A percentile compares a stretch with the other conserved stretches of the same genome.
These are phyloP conservation scores for Saccharomyces hybrid DNA, from an alignment of 1,139 yeast species.

Conservation along the genomic window DNA sequence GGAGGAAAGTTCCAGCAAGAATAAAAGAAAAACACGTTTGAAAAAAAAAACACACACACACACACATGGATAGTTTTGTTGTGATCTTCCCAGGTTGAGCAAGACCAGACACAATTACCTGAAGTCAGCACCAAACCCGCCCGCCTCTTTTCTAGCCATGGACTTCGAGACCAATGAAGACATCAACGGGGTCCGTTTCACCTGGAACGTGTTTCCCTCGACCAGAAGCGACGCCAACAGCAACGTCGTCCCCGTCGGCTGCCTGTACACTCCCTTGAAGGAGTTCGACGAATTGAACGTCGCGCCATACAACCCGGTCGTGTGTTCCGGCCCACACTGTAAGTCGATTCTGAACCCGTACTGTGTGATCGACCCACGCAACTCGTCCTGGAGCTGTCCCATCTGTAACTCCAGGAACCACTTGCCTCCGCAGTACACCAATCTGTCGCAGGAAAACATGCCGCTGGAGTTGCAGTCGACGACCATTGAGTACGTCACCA, in stretches of 20 bases:
- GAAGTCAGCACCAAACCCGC: not conserved
- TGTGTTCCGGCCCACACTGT: constrained; percentile 74
- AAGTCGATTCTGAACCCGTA: constrained; percentile 84
- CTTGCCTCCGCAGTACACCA: constrained; percentile 83
- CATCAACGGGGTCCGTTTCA: constrained; percentile 75
- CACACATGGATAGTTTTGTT: not conserved
- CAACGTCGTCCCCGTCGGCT: constrained; percentile 90
- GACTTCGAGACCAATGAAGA: constrained; percentile 85
- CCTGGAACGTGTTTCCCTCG: constrained; percentile 88
- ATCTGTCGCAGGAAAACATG: constrained; percentile 70
- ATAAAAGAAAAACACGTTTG: constrained; percentile 2
- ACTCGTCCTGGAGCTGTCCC: constrained; percentile 87
- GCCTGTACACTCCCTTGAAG: constrained; percentile 86
- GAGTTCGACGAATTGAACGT: constrained; percentile 69
- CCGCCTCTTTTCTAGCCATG: constrained; percentile 26
- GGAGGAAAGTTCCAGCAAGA: constrained; percentile 2
- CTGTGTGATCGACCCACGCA: constrained; percentile 71
- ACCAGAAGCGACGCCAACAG: constrained; percentile 86
- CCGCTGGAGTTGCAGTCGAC: constrained; percentile 83
- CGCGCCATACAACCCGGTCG: constrained; percentile 84
- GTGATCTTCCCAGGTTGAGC: not conserved
- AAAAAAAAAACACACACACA: not conserved
- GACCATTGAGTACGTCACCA: constrained; percentile 86
- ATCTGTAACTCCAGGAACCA: constrained; percentile 78
- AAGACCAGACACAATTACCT: not conserved